A percentile compares a stretch with the other conserved stretches of the same genome.
Evolutionary conservation across 305 asterid species (phyloP).

Genomic region (Fraxinus albicans): DNA sequence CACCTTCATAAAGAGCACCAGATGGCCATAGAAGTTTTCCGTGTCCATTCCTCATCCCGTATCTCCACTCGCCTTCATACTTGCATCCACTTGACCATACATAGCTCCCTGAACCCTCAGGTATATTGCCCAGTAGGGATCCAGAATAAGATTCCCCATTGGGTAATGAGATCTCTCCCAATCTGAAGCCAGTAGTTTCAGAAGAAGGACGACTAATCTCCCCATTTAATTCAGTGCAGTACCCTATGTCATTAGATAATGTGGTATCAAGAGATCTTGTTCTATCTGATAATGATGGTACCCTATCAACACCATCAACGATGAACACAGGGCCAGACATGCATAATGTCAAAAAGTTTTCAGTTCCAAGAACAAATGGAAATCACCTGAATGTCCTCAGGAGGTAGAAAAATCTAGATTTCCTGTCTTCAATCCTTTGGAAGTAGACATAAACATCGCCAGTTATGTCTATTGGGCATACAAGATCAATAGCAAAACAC

Average conservation of each 20-base stretch:
- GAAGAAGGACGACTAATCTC: slow-evolving; percentile 40
- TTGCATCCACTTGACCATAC: slow-evolving; percentile 86
- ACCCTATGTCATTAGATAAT: slow-evolving; percentile 37
- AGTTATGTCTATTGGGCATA: background rate
- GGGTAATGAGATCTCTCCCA: slow-evolving; percentile 48
- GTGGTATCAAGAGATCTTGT: slow-evolving; percentile 51
- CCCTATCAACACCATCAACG: slow-evolving; percentile 47
- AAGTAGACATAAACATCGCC: slow-evolving; percentile 4
- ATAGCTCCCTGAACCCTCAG: slow-evolving; percentile 83
- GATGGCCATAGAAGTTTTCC: slow-evolving; percentile 85
- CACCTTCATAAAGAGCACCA: slow-evolving; percentile 87
- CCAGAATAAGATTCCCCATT: slow-evolving; percentile 72
- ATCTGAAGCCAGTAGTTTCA: slow-evolving; percentile 45
- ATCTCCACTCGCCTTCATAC: slow-evolving; percentile 88
- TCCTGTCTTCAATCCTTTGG: slow-evolving; percentile 20
- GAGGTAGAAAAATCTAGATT: slow-evolving; percentile 19
- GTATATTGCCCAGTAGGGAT: slow-evolving; percentile 57
- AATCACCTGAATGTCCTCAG: slow-evolving; percentile 26
- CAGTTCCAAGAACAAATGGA: slow-evolving; percentile 29
- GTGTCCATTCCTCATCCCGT: slow-evolving; percentile 85
- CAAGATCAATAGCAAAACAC: slow-evolving; percentile 2
- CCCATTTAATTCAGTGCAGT: slow-evolving; percentile 36
- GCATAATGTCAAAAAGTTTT: slow-evolving; percentile 53
- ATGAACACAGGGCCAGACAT: slow-evolving; percentile 89
- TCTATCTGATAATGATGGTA: slow-evolving; percentile 56